Percentiles rank a stretch among this genome's conserved stretches.
phyloP scores from a whole-genome alignment of 768 basidiomycete species.

The Tricholomella constricta region DNA sequence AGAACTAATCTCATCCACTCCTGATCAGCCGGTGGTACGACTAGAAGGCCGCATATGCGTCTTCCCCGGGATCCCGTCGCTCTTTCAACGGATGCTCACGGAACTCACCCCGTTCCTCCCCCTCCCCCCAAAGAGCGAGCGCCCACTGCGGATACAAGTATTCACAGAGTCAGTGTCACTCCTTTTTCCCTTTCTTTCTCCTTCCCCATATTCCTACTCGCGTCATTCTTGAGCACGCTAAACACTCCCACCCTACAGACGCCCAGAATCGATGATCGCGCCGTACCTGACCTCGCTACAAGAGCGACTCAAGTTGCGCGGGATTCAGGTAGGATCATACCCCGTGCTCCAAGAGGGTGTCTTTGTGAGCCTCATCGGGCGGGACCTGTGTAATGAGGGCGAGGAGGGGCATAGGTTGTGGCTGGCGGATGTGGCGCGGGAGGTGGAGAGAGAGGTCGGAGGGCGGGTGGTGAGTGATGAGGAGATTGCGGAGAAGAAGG shows the following conservation, averaged over 20 bases:
- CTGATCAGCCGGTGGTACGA: conserved; percentile 75
- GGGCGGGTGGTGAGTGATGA: conserved; percentile 66
- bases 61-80: conserved; percentile 86
- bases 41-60: conserved; percentile 86
- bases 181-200: conserved; percentile 1
- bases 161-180: conserved; percentile 67
- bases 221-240: conserved; percentile 1
- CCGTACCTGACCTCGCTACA: conserved; percentile 84
- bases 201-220: too few species aligned
- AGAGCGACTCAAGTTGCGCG: conserved; percentile 68
- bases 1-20: conserved; percentile 1
- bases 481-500: conserved; percentile 58
- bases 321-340: conserved; percentile 83
- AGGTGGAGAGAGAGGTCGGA: conserved; percentile 60
- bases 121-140: conserved; percentile 71
- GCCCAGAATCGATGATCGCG: conserved; percentile 78
- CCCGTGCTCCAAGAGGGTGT: conserved; percentile 65
- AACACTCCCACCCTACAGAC: conserved; percentile 37
- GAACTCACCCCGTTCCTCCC: conserved; percentile 74
- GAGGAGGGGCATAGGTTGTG: conserved; percentile 48
- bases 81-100: conserved; percentile 83
- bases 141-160: conserved; percentile 79
- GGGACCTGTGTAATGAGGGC: conserved; percentile 38
- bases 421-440: conserved; percentile 57
- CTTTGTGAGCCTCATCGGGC: conserved; percentile 72